A percentile compares a stretch with the other conserved stretches of the same genome.
phyloP scores from a whole-genome alignment of 2,329 filamentous ascomycete species.

The Fusarium sp. region DNA sequence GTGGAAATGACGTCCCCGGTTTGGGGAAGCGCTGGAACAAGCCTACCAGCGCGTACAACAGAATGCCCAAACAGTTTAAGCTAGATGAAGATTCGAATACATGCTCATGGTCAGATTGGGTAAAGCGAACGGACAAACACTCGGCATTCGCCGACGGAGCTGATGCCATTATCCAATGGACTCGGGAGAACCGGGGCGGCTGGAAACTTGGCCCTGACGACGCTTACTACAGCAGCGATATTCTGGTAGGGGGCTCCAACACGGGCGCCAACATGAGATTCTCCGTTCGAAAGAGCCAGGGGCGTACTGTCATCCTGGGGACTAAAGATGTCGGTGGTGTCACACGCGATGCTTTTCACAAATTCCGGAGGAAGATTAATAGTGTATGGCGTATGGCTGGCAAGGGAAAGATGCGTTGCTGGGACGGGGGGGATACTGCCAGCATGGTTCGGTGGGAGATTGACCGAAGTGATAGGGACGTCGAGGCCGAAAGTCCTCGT shows the following conservation, averaged over 20 bases:
- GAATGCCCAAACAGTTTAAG: neutral
- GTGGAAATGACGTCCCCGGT: neutral
- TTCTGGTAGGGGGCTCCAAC: neutral
- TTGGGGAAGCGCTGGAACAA: neutral
- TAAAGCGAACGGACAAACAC: neutral
- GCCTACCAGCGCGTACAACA: neutral
- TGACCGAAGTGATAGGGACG: neutral
- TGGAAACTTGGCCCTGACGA: neutral
- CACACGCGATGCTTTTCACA: accelerated
- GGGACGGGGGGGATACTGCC: accelerated
- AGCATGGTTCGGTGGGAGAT: neutral
- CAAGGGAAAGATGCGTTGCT: neutral
- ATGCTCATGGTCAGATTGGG: accelerated
- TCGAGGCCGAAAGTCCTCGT: neutral
- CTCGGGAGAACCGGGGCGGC: neutral
- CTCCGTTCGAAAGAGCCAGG: neutral
- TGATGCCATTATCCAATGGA: neutral
- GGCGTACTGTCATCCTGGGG: neutral
- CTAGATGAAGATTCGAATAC: accelerated
- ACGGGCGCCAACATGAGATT: neutral
- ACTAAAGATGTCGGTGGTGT: neutral
- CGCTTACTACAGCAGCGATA: neutral
- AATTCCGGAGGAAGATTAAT: neutral
- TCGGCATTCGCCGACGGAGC: neutral
- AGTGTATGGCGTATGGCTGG: neutral